Evolutionary conservation across 345 rosid genomes (phyloP), one percentile per base, ranked within the genome.

Genomic region (Rhodamnia rubescens): DNA sequence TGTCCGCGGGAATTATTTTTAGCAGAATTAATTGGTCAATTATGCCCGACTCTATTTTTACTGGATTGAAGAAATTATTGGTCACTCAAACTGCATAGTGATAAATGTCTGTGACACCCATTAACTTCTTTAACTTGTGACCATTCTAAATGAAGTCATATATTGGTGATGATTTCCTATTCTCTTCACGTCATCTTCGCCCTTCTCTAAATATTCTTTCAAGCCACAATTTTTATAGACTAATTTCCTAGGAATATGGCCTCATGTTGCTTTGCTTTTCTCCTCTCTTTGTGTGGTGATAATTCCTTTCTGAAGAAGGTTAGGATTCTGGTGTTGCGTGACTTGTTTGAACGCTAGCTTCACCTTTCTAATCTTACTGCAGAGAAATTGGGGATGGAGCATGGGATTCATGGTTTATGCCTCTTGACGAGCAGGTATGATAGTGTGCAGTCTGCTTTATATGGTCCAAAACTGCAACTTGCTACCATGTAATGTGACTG

Each of bases 331-430:
- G 36, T 81, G n/a, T 69, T 58, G 47, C 42, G 24, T 52, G 16
- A 51, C 27, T 32, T 86, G 42, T 57, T 85, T 51, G 16, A 40
- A 42, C 27, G 11, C 56, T 82, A 84, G 8, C 54, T 53, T 85
- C 85, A 85, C 83, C 47, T 50, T 85, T 82, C 56, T 49, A 74
- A 83, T 82, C 83, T 52, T 83, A 82, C 69, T 89, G 86, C 91
- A 95, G 99, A 87, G 99, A 97, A 94, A 81, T 95, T 88, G 99
- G 99, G 85, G 88, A 86, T 91, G 99, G 98, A 86, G 74, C 88
- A 47, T 89, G 92, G 85, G 98, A 97, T 90, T 97, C 99, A 14
- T 97, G 98, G 99, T 93, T 95, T 87, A 92, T 92, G 97, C 93
- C 98, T 88, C 96, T 97, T 29, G 91, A 87, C 44, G 87, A 93